phyloP scores from a whole-genome alignment of 2,329 filamentous ascomycete species.

The Sclerotinia trifoliorum region DNA sequence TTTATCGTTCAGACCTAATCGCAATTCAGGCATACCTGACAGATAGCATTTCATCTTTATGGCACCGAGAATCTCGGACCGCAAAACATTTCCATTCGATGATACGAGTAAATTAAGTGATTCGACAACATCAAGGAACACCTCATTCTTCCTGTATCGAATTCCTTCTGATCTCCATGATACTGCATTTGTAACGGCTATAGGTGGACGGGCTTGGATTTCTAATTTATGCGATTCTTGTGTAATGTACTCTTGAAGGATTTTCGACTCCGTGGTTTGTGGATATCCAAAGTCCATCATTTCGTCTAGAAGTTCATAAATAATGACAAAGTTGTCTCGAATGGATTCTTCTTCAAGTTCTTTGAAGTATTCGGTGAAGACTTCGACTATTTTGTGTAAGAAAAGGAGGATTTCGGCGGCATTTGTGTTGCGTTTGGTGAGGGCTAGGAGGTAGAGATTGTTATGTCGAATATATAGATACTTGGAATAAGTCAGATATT shows the following conservation, averaged over 20 bases:
- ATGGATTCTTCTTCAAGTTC: conserved; percentile 98
- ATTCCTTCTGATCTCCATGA: conserved; percentile 98
- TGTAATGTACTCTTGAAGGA: conserved; percentile 98
- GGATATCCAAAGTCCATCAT: conserved; percentile 99
- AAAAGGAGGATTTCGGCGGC: conserved; percentile 97
- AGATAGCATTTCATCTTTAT: conserved; percentile 99
- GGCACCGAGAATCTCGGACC: conserved; percentile 93
- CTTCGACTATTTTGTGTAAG: conserved; percentile 95
- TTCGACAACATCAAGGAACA: conserved; percentile 96
- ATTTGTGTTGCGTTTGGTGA: conserved; percentile 99
- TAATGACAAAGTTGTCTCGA: conserved; percentile 98
- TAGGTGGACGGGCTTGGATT: conserved; percentile 91
- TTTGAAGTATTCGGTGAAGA: conserved; percentile 99
- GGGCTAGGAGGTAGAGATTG: conserved; percentile 95
- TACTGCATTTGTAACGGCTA: conserved; percentile 96
- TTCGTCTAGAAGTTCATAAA: conserved; percentile 97
- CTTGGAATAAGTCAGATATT: conserved; percentile 46
- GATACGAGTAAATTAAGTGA: conserved; percentile 94
- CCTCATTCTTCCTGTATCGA: conserved; percentile 97
- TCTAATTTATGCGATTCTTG: conserved; percentile 99
- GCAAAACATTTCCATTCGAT: conserved; percentile 88
- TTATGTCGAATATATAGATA: conserved; percentile 99
- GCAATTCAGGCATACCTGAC: conserved; percentile 95
- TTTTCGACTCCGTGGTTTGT: conserved; percentile 97
- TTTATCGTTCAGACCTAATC: conserved; percentile 95